A percentile compares a stretch with the other conserved stretches of the same genome.
phyloP scores from a whole-genome alignment of 345 rosid genomes.

The Geranium brycei region DNA sequence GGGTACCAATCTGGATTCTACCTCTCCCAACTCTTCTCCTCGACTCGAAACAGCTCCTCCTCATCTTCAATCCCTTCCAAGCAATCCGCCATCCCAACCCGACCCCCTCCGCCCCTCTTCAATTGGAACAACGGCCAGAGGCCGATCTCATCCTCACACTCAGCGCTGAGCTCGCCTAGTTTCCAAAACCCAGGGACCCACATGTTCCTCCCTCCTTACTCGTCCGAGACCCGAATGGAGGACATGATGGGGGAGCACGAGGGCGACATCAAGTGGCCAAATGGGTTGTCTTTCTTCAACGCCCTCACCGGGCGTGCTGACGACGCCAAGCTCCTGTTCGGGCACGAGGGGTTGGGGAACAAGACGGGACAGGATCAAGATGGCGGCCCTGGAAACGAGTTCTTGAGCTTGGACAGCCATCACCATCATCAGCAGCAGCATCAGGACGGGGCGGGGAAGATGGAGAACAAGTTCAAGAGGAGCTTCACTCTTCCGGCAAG shows the following conservation, averaged over 20 bases:
- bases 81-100: slow-evolving; percentile 44
- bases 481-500: slow-evolving; percentile 64
- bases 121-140: slow-evolving; percentile 44
- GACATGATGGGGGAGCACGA: slow-evolving; percentile 58
- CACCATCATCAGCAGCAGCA: too few relatives aligned
- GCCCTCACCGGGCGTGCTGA: slow-evolving; percentile 67
- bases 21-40: slow-evolving; percentile 84
- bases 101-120: slow-evolving; percentile 43
- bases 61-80: slow-evolving; percentile 42
- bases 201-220: slow-evolving; percentile 56
- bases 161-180: slow-evolving; percentile 17
- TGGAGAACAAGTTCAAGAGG: slow-evolving; percentile 64
- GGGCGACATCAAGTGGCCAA: slow-evolving; percentile 84
- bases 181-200: slow-evolving; percentile 54
- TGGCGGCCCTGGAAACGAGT: background rate
- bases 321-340: slow-evolving; percentile 61
- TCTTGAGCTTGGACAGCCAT: too few relatives aligned
- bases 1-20: slow-evolving; percentile 90
- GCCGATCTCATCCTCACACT: slow-evolving; percentile 30
- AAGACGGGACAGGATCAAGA: slow-evolving; percentile 16
- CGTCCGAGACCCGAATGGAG: slow-evolving; percentile 33
- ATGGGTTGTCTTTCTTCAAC: slow-evolving; percentile 64
- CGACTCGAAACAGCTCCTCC: slow-evolving; percentile 39
- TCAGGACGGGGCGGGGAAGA: slow-evolving; percentile 26
- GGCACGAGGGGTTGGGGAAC: slow-evolving; percentile 14